Base-by-base conservation (phyloP, 2,329 filamentous ascomycete species). In the Penicillium sp. region DNA sequence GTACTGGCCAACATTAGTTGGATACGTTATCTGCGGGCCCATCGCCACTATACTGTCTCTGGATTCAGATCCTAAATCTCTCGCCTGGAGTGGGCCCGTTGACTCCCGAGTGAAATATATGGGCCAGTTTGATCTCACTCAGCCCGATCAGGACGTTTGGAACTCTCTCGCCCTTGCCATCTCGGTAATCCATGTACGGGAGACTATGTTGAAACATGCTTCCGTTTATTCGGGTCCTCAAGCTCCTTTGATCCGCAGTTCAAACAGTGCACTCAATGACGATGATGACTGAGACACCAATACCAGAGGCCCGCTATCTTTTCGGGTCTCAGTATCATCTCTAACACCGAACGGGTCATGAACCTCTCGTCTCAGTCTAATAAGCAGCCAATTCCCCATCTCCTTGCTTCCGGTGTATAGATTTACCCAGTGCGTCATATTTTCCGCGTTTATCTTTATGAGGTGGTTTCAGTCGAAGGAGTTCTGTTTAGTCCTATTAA, bases 121-220 rank as follows among this genome's bases (percentile, higher is more conserved):
- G 46, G 79, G 76, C 5, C 77, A 79, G 48, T 82, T 85, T 59
- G 79, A 86, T 63, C 78, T 84, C 51, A 75, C 74, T 3, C 76
- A 82, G 39, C 66, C 69, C 8, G 77, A 77, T 1, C 80, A 82
- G 55, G 84, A 86, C 63, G 82, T 86, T 2, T 87, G 84, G 84
- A 85, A 84, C 62, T 76, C 79, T 4, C 71, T 86, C 3, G 82
- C 83, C 0, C 60, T 86, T 46, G 81, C 83, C 0, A 82, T 86
- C 53, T 71, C 82, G 5, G 73, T 83, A 10, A 76, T 82, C 56
- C 79, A 83, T 64, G 77, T 79, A 49, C 76, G 83, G 5, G 79
- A 81, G 54, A 75, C 77, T 29, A 76, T 83, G 75, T 59, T 77
- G 48, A 68, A 75, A 51, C 69, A 83, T 19, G 73, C 75, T 36